Evolutionary conservation across 2,329 filamentous ascomycete species (phyloP).

Genomic region (Colletotrichum sp.): DNA sequence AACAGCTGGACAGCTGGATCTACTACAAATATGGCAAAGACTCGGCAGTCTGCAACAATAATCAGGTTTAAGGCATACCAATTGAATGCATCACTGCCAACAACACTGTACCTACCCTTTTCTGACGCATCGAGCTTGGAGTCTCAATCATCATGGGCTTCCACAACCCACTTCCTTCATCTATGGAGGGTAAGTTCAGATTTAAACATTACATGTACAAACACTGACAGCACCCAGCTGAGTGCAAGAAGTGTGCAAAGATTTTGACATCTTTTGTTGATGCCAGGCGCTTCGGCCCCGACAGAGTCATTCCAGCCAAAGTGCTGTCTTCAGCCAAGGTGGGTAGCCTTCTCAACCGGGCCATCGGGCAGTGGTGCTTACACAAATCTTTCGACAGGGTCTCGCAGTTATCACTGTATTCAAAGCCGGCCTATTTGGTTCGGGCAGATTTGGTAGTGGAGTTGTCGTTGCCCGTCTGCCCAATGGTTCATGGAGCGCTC

Average conservation of each 20-base stretch:
- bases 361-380: not conserved
- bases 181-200: not conserved
- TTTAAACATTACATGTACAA: not conserved
- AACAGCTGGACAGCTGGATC: not conserved
- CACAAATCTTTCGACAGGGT: not conserved
- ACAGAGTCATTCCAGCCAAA: not conserved
- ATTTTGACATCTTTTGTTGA: not conserved
- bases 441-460: not conserved
- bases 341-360: not conserved
- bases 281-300: not conserved
- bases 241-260: not conserved
- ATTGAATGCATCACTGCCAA: not conserved
- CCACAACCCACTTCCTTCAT: not conserved
- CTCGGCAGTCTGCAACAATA: not conserved
- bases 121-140: not conserved
- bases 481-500: not conserved
- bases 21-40: not conserved
- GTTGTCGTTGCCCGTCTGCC: not conserved
- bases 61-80: not conserved
- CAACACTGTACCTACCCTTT: not conserved
- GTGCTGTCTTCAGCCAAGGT: not conserved
- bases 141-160: not conserved
- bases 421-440: not conserved
- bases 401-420: not conserved
- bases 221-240: not conserved